Evolutionary conservation across 1,139 yeast genomes (phyloP).

Genomic region (Pichia sp.): DNA sequence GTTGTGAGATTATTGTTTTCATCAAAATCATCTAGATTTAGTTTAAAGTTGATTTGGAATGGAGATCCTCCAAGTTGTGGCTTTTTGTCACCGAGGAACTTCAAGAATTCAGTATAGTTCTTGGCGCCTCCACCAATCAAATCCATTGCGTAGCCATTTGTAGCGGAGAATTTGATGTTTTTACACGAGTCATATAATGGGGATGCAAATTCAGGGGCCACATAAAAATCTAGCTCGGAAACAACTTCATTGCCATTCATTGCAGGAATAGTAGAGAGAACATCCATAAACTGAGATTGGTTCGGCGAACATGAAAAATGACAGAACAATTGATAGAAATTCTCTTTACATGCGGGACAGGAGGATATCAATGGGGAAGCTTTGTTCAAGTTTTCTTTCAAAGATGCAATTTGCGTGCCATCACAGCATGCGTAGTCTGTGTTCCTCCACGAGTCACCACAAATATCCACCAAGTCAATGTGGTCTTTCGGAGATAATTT

Average conservation of each 20-base stretch:
- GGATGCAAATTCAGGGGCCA: slow-evolving; percentile 50
- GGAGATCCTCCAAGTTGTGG: slow-evolving; percentile 94
- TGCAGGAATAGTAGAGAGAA: slow-evolving; percentile 50
- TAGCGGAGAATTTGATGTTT: slow-evolving; percentile 84
- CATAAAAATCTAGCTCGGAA: slow-evolving; percentile 59
- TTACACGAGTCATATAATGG: slow-evolving; percentile 78
- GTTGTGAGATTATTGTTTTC: slow-evolving; percentile 23
- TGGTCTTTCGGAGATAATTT: slow-evolving; percentile 30
- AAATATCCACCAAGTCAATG: slow-evolving; percentile 46
- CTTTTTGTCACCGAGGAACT: slow-evolving; percentile 89
- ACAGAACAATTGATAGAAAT: slow-evolving; percentile 81
- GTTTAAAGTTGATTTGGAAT: slow-evolving; percentile 74
- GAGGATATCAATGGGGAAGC: slow-evolving; percentile 80
- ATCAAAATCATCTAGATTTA: not conserved
- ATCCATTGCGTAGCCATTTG: slow-evolving; percentile 96
- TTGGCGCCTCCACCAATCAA: slow-evolving; percentile 94
- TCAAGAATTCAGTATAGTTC: slow-evolving; percentile 62
- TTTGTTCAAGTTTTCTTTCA: slow-evolving; percentile 52
- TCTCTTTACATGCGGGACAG: slow-evolving; percentile 90
- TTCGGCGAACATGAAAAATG: slow-evolving; percentile 86
- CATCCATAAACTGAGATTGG: slow-evolving; percentile 68
- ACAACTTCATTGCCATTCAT: slow-evolving; percentile 52
- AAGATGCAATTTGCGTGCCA: slow-evolving; percentile 38
- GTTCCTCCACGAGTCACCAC: slow-evolving; percentile 62
- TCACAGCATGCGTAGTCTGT: slow-evolving; percentile 46